Evolutionary conservation across 306 rosid genomes (phyloP).

Genomic region (Cicer bijugum): DNA sequence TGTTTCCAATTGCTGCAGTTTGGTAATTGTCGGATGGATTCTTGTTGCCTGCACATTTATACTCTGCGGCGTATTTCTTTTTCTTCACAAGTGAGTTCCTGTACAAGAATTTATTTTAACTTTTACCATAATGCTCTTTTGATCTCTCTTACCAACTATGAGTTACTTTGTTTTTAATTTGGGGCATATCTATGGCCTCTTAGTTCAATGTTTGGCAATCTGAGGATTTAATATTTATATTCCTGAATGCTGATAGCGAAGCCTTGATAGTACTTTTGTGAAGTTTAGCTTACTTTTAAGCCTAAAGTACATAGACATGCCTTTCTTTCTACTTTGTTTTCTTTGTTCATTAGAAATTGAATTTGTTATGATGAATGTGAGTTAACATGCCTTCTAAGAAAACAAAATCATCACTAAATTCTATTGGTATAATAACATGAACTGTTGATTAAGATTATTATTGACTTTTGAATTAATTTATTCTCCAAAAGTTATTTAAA

Average conservation of each 20-base stretch:
- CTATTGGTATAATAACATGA: neutral
- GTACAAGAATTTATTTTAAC: conserved; percentile 11
- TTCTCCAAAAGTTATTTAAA: neutral
- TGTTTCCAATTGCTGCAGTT: conserved; percentile 50
- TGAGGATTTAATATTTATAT: neutral
- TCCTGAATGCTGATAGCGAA: neutral
- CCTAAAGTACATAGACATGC: neutral
- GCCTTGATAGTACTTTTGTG: neutral
- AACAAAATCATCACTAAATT: neutral
- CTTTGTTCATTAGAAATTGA: neutral
- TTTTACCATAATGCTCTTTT: conserved; percentile 22
- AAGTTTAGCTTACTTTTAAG: neutral
- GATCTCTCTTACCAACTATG: neutral
- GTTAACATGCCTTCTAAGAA: neutral
- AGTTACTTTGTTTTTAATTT: conserved; percentile 1
- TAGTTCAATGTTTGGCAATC: neutral
- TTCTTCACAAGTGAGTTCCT: conserved; percentile 73
- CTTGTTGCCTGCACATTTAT: conserved; percentile 71
- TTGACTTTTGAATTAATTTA: conserved; percentile 4
- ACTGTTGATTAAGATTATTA: conserved; percentile 1
- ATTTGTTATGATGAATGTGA: neutral
- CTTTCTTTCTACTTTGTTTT: conserved; percentile 17
- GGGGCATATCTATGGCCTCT: conserved; percentile 1
- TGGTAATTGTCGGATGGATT: conserved; percentile 72
- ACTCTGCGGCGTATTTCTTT: conserved; percentile 73